Evolutionary conservation across 1,284 basidiomycete genomes (phyloP).

Genomic region (Tranzscheliella williamsii): DNA sequence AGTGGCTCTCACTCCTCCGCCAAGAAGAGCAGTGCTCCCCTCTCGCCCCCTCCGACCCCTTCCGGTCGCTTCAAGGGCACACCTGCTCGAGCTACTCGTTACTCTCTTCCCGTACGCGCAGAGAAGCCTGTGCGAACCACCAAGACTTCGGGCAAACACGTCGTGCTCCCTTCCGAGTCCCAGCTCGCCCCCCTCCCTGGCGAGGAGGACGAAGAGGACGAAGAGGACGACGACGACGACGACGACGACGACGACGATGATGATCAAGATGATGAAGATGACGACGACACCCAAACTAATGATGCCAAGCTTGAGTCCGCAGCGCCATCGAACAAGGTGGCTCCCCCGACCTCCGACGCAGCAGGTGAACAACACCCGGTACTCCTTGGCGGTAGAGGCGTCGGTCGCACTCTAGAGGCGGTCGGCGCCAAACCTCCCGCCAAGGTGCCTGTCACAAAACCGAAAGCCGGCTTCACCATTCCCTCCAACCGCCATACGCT

Average conservation of each 20-base stretch:
- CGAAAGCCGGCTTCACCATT: conserved; percentile 22
- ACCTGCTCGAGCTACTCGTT: conserved; percentile 52
- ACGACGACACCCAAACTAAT: conserved; percentile 1
- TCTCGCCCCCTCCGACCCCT: conserved; percentile 19
- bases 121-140: conserved; percentile 73
- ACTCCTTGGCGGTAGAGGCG: conserved; percentile 10
- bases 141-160: conserved; percentile 88
- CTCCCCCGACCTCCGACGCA: conserved; percentile 1
- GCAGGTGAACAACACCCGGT: conserved; percentile 3
- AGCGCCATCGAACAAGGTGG: conserved; percentile 1
- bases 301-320: neutral
- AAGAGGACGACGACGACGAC: conserved; percentile 49
- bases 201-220: conserved; percentile 62
- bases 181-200: conserved; percentile 77
- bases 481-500: conserved; percentile 25
- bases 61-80: conserved; percentile 54
- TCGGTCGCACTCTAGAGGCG: conserved; percentile 5
- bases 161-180: conserved; percentile 84
- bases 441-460: conserved; percentile 29
- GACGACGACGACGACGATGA: conserved; percentile 57
- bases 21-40: conserved; percentile 13
- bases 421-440: conserved; percentile 28
- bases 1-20: conserved; percentile 1
- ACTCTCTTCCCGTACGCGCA: conserved; percentile 57
- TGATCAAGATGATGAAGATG: conserved; percentile 57